These are phyloP conservation scores for Claviceps pazoutovae DNA, from an alignment of 2,329 filamentous ascomycete genomes.

Conservation along the genomic window DNA sequence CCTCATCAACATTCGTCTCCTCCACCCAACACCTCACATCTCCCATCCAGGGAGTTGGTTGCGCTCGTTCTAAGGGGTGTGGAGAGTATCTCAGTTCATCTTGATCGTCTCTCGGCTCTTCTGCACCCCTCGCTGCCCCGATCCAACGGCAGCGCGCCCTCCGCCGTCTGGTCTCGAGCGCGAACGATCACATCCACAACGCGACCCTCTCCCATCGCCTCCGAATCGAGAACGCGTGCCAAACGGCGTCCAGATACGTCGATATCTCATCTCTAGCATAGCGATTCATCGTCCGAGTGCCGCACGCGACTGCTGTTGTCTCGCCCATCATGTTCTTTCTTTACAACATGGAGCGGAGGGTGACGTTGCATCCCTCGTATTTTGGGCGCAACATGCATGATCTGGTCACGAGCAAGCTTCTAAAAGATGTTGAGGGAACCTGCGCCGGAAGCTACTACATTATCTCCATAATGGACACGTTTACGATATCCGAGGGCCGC, in stretches of 20 bases:
- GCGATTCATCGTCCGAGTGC: background rate
- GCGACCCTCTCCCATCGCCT: background rate
- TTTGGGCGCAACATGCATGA: constrained; percentile 90
- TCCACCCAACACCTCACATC: constrained; percentile 3
- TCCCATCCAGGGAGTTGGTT: constrained; percentile 8
- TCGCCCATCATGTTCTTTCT: constrained; percentile 79
- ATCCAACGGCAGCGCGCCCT: background rate
- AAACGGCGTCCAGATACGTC: background rate
- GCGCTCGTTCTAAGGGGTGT: constrained; percentile 9
- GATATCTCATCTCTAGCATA: background rate
- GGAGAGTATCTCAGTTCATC: constrained; percentile 5
- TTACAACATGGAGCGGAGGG: constrained; percentile 87
- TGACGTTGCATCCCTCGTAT: constrained; percentile 92
- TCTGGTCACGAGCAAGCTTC: constrained; percentile 75
- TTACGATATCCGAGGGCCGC: constrained; percentile 84
- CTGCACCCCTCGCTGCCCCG: constrained; percentile 5
- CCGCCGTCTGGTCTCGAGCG: background rate
- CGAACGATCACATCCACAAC: background rate
- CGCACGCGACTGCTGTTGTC: background rate
- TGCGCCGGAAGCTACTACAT: constrained; percentile 96
- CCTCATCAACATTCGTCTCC: constrained; percentile 1
- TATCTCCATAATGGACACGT: constrained; percentile 93
- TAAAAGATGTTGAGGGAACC: constrained; percentile 87
- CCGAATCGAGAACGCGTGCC: background rate
- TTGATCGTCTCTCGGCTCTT: constrained; percentile 5